Base-by-base conservation (phyloP, 768 basidiomycete genomes). In the Mycena metata region DNA sequence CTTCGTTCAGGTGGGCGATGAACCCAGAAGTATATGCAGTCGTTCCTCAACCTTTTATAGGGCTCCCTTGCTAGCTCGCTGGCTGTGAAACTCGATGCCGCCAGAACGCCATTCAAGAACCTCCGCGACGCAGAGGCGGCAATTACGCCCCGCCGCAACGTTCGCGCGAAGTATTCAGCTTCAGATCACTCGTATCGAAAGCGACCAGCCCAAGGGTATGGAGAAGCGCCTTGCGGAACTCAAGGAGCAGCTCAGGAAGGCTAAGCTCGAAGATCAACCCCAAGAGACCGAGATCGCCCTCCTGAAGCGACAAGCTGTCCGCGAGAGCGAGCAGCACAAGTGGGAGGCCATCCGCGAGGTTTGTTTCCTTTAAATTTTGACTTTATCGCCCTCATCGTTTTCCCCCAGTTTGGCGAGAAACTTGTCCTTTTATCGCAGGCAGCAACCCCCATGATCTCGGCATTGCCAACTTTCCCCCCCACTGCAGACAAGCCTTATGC, bases 261-360 rank as follows among this genome's bases (percentile, higher is more conserved):
- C 87, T 1, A 89, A 92, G 77, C 76, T 76, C 21, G 90, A 91
- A 13, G 91, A 94, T 69, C 84, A 86, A 62, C 80, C 82, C 0
- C 78, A 83, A n/a, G 94, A 96, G 81, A 88, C 83, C 63, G 91
- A 95, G 67, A 78, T 93, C 2, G 87, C 89, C 61, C 76, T 94
- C 42, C 69, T 95, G 76, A 91, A 93, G 81, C 85, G 94, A 50
- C 94, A 92, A 76, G 92, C 89, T 0, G 73, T 94, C 58, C 82
- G 84, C 57, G 93, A 95, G 73, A 93, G 91, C 76, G 94, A 95
- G 75, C 81, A 83, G 51, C 76, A 83, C 46, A 95, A 93, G 72
- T 96, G 95, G 93, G 88, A 91, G 47, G 94, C 94, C 13, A 79
- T 95, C 57, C 85, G 88, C 75, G 94, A 96, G 88, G 94, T 93